Evolutionary conservation across 495 filamentous ascomycete species (phyloP), one percentile per base, ranked within the genome.

Genomic region (Apodospora peruviana): DNA sequence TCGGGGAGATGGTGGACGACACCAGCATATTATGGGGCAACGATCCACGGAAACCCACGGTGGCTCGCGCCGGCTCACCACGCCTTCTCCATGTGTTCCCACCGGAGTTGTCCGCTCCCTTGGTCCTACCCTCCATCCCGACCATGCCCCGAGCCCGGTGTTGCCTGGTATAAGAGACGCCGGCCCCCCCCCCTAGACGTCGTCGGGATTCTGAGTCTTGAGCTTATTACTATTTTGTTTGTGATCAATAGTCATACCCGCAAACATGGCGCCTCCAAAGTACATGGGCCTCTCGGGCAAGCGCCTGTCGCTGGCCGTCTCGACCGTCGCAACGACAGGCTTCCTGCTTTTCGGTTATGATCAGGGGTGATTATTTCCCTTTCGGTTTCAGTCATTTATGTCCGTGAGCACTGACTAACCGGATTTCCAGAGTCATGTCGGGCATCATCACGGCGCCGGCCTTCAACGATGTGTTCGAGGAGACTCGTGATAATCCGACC

Each of bases 331-430:
- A 17, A 88, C 85, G 0, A 86, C 82, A 39, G 85, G 83, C 22
- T 88, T 88, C 65, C 62, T 89, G 24, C 75, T 88, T 4, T 89
- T 88, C 61, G 85, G 84, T 57, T 86, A 87, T 60, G 81, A 85
- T 48, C 82, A 78, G 61, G 74, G 75, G 62, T 62, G 60, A 63
- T 55, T 59, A 40, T 45, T 51, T n/a, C n/a, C n/a, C n/a, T 23
- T 2, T 14, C 19, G 2, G 3, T 14, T 7, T n/a, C 18, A 43
- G 7, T 11, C 12, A 20, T 5, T 32, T 10, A 21, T 14, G 4
- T 21, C 8, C 40, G 25, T 23, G 20, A 20, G 21, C 17, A 4
- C 25, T 34, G 14, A 27, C 29, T 40, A 17, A 54, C 11, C 5
- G 4, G 4, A 18, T 22, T 7, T 24, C 5, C 24, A 61, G 60